Base-by-base conservation (phyloP, 2,329 filamentous ascomycete genomes). In the Cladosporium sp. region DNA sequence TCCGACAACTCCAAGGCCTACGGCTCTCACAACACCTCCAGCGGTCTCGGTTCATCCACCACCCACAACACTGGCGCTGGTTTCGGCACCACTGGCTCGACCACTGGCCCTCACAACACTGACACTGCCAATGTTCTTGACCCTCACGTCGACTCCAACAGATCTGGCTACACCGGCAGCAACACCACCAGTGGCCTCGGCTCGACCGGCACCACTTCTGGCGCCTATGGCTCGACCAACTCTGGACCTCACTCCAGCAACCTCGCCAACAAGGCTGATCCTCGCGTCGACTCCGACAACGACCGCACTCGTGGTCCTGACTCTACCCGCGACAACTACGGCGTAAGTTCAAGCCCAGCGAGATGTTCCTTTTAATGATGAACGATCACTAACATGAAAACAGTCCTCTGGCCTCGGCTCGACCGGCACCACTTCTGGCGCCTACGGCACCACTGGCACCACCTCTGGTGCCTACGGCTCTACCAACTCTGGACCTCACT, bases 381-480 rank as follows among this genome's bases (percentile, higher is more conserved):
- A n/a, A 28, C 14, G 1, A 54, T n/a, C n/a, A 54, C 51, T 54
- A 5, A 54, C 15, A 10, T 10, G 28, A 7, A 8, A n/a, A n/a
- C 18, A 58, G 54, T 58, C 54, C 3, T 49, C 63, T 11, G 47
- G 60, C 5, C 28, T 57, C 6, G 63, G 52, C n/a, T 59, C 41
- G 4, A 38, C 47, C 28, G 28, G 15, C 58, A 51, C 32, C 52
- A 49, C 54, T 34, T 51, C 55, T 57, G 51, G 69, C 14, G 41
- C 8, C 32, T 47, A 52, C 59, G 59, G 69, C 51, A 67, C 71
- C 52, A 69, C 36, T 59, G 59, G 69, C 51, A 68, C 71, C 55
- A 69, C 36, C 52, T 72, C 69, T 44, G 71, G 67, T 18, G 57
- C 61, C n/a, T 67, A 66, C 55, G 66, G 67, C 14, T 61, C 57